Evolutionary conservation across 1,139 yeast species (phyloP), one percentile per base, ranked within the genome.

Genomic region (Hemisphaericaspora xylofermentans): DNA sequence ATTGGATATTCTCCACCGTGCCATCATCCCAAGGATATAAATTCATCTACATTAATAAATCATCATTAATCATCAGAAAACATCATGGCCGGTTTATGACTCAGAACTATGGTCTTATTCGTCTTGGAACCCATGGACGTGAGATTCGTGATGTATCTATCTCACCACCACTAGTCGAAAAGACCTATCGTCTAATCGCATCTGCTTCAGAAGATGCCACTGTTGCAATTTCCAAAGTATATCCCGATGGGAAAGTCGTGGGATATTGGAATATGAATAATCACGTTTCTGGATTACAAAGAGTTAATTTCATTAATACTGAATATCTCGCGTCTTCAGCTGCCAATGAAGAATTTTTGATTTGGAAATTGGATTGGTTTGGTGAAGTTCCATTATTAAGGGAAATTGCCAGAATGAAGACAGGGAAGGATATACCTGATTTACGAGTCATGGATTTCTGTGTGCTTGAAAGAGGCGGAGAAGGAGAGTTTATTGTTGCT

Each of bases 171-270:
- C 43, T n/a, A n/a, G n/a, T 48, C 14, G 30, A 30, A 0, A 53
- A 54, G 45, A 61, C 64, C 44, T 51, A 63, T 3, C 62, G 61
- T 32, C 50, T 77, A 16, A 64, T 84, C 9, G 75, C 87, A 19
- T 81, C 94, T 2, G 98, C 91, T 1, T 83, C 96, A 0, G 98
- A 93, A 60, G 98, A 93, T 56, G 85, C 97, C 0, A 78, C 88
- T 1, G 66, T 93, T 4, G 74, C 81, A 45, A 51, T 91, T 17
- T 77, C 84, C 1, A 66, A 68, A 18, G 44, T 88, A 2, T 51
- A 59, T 29, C 36, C 50, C 0, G 48, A 54, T 25, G 87, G 88
- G 1, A 50, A 51, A 0, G 49, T 82, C 3, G 53, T 56, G 4
- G 73, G 71, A 26, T 64, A 64, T 35, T 82, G 93, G 83, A 75